These are phyloP conservation scores for Diaporthe sp. DNA, from an alignment of 2,329 filamentous ascomycete genomes.

Conservation along the genomic window DNA sequence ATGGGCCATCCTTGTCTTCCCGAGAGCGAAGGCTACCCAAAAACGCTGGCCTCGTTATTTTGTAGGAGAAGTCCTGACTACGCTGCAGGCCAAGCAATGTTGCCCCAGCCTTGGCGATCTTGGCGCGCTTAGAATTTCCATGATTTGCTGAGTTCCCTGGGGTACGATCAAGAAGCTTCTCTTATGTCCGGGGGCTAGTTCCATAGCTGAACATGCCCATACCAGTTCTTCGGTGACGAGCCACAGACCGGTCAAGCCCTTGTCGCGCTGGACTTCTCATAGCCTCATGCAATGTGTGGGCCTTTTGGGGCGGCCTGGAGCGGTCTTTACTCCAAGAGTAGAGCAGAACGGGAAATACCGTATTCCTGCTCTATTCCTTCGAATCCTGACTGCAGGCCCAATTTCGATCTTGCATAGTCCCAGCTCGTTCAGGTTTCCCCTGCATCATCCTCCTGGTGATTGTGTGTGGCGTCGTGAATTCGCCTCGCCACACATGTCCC, in stretches of 20 bases:
- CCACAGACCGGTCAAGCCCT: background rate
- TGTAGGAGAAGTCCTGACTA: slow-evolving; percentile 13
- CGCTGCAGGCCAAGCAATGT: slow-evolving; percentile 18
- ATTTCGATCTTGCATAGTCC: background rate
- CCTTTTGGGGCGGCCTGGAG: background rate
- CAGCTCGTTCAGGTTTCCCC: background rate
- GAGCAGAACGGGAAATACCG: too few species aligned
- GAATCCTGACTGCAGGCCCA: too few species aligned
- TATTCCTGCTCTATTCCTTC: background rate
- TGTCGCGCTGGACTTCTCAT: too few species aligned
- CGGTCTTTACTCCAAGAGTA: background rate
- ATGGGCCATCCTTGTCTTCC: background rate
- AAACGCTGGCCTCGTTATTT: background rate
- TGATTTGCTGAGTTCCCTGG: background rate
- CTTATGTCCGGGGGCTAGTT: background rate
- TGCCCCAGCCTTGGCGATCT: slow-evolving; percentile 23
- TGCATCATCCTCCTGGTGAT: background rate
- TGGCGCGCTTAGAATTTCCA: slow-evolving; percentile 14
- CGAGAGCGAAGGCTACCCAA: slow-evolving; percentile 31
- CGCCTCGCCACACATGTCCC: background rate
- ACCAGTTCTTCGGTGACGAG: background rate
- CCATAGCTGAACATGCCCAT: background rate
- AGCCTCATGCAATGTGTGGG: background rate
- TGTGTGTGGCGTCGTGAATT: too few species aligned
- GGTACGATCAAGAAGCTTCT: background rate